Conservation (phyloP, 441 rosid species). For the Adansonia gregorii region DNA sequence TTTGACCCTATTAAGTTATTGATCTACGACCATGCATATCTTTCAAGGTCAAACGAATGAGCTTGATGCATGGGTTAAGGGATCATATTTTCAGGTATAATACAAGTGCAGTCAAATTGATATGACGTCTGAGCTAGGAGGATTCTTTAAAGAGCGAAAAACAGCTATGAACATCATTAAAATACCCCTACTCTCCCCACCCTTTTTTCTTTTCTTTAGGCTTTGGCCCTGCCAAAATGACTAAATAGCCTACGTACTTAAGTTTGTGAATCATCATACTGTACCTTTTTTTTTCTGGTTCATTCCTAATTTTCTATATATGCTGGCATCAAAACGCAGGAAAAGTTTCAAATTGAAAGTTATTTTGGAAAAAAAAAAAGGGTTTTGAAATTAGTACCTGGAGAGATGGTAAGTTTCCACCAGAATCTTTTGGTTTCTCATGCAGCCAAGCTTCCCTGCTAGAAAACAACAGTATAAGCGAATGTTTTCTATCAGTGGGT, state of each 20-base stretch:
- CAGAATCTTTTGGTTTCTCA: slow-evolving; percentile 67
- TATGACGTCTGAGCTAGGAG: neutral
- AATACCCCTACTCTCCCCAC: slow-evolving; percentile 28
- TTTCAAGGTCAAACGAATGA: slow-evolving; percentile 36
- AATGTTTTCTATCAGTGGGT: slow-evolving; percentile 54
- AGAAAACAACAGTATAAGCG: slow-evolving; percentile 49
- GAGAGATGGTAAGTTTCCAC: slow-evolving; percentile 55
- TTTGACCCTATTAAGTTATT: slow-evolving; percentile 5
- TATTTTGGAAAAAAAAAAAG: slow-evolving; percentile 50
- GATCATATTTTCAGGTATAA: slow-evolving; percentile 32
- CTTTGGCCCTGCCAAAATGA: slow-evolving; percentile 30
- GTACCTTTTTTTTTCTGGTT: neutral
- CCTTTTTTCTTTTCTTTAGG: slow-evolving; percentile 32
- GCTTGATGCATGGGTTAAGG: slow-evolving; percentile 31
- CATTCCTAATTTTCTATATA: neutral
- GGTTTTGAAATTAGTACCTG: slow-evolving; percentile 55
- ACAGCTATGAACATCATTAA: neutral
- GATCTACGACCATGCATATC: slow-evolving; percentile 5
- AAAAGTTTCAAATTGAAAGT: slow-evolving; percentile 30
- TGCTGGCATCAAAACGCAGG: neutral
- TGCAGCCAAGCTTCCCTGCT: slow-evolving; percentile 94
- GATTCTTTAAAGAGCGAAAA: slow-evolving; percentile 1
- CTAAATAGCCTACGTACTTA: slow-evolving; percentile 27
- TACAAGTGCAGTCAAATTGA: slow-evolving; percentile 14
- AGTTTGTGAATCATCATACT: neutral